Percentiles rank a stretch among this genome's conserved stretches.
Evolutionary conservation across 2,329 filamentous ascomycete genomes (phyloP).

Genomic region (Neopestalotiopsis rosae): DNA sequence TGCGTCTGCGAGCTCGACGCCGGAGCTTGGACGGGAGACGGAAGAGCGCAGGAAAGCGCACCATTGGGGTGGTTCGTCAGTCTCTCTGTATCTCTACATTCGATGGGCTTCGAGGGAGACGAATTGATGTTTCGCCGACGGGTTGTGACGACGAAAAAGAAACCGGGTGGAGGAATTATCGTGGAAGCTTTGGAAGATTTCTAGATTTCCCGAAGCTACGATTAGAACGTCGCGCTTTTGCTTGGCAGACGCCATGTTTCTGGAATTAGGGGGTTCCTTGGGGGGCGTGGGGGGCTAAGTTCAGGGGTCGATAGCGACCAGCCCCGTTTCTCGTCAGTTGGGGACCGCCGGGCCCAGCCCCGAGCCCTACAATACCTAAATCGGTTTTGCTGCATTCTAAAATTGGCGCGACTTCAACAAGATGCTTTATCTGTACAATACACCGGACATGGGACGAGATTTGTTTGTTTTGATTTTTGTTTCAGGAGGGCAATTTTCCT

Average conservation of each 20-base stretch:
- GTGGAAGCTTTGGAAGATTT: neutral
- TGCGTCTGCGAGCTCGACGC: constrained; percentile 61
- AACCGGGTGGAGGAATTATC: neutral
- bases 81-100: constrained; percentile 6
- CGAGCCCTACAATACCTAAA: neutral
- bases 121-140: constrained; percentile 6
- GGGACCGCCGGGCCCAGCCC: neutral
- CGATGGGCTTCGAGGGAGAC: neutral
- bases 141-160: neutral
- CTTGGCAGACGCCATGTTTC: neutral
- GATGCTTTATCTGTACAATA: no score
- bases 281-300: neutral
- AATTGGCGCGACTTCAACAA: no score
- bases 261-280: neutral
- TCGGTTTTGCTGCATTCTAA: neutral
- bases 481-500: no score
- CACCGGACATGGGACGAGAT: no score
- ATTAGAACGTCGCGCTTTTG: neutral
- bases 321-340: neutral
- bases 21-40: constrained; percentile 61
- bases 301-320: neutral
- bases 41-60: constrained; percentile 49
- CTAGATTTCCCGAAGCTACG: neutral
- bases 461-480: no score
- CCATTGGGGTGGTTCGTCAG: constrained; percentile 29